Evolutionary conservation across 2,329 filamentous ascomycete species (phyloP), one percentile per base, ranked within the genome.

Genomic region (Colletotrichum sp.): DNA sequence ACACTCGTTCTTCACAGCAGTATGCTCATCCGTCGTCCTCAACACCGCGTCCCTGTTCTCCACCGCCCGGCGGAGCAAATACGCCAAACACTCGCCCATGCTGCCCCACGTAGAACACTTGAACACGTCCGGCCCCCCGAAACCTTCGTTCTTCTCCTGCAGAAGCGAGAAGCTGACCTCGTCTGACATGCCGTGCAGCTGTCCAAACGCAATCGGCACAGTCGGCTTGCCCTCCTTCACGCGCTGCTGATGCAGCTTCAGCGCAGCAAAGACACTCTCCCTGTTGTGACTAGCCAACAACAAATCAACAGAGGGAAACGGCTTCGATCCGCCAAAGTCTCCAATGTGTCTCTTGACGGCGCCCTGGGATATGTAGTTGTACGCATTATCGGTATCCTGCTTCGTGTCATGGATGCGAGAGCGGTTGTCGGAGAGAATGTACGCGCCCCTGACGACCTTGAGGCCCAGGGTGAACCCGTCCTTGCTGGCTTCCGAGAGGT

Each of bases 121-220:
- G 78, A 82, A 86, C 3, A 86, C 85, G 21, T 83, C 81, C 0
- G 83, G 83, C 1, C 77, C 76, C 13, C 75, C 65, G 57, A 72
- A 75, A 18, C 75, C 76, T 2, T 79, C 79, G 12, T 79, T 76
- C 76, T 84, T 85, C 30, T 81, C 73, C 49, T 87, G 84, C 12
- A 91, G 83, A 0, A 91, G 83, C 7, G 84, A 82, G 79, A 89
- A 89, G 69, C 86, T 89, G 49, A 92, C 87, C 77, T 90, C 88
- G 72, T 92, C 90, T 5, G 90, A 88, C 90, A 92, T 92, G 30
- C 90, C 90, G 67, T 90, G 87, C 0, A 92, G 84, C 81, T 91
- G 90, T 5, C 88, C 89, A 76, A 89, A 92, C 52, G 79, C 84
- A 7, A 90, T 83, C 1, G 80, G 78, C 3, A 84, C 82, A 6